Base-by-base conservation (phyloP, 169 alveolate species). In the Eimeria falciformis region DNA sequence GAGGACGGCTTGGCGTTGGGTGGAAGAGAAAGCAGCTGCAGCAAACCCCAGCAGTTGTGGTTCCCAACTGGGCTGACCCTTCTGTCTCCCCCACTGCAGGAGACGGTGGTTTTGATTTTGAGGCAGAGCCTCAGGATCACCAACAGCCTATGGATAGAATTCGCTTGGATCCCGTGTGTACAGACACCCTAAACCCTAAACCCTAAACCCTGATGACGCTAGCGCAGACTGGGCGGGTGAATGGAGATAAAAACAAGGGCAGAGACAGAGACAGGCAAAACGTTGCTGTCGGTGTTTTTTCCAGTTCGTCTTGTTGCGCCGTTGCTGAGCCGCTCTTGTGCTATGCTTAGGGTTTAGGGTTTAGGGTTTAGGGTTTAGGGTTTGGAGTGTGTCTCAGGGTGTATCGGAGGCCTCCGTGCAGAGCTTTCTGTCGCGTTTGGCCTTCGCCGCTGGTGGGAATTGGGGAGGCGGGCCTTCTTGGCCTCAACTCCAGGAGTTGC, bases 1-100 rank as follows among this genome's bases (percentile, higher is more conserved):
- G 92, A 11, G 92, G 92, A 0, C 85, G 92, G 0, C 71, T 86
- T 12, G 92, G 92, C 12, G 66, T 47, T 9, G 92, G 92, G 47
- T 86, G 86, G 85, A 6, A 37, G 43, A 45, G 53, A 78, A 53
- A 58, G 69, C 50, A 23, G 58, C 56, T 66, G 37, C 86, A 69
- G 84, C 56, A 43, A 5, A n/a, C 84, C 11, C 92, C 92, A 0
- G 92, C 86, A 1, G 33, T 62, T 0, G 92, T 86, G n/a, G 3
- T 69, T n/a, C 79, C 92, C 18, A 71, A 86, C 62, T 86, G 92
- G 92, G 77, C 86, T 0, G 86, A 68, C 23, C 53, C 79, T 0
- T 45, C 46, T 46, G 71, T 53, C 88, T 78, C 73, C 53, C 7
- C 73, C 5, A 47, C 62, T 11, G 68, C 73, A 46, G 88, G 55